These are phyloP conservation scores for Kodamaea arcana DNA, from an alignment of 1,139 yeast genomes.

Conservation along the genomic window DNA sequence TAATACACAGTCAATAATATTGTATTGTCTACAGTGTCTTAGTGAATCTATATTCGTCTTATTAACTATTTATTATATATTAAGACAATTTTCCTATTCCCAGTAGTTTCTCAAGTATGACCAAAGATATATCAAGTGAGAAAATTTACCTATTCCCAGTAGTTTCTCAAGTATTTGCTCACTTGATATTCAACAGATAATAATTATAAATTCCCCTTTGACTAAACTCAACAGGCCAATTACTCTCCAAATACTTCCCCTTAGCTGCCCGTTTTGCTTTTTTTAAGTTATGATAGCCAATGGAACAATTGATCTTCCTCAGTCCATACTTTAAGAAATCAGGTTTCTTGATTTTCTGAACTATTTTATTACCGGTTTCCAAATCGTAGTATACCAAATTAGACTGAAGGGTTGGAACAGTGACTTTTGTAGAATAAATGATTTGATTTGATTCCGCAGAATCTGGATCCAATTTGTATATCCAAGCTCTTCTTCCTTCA, in stretches of 20 bases:
- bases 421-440: constrained; percentile 15
- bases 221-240: constrained; percentile 60
- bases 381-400: constrained; percentile 55
- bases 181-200: constrained; percentile 49
- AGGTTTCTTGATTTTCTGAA: constrained; percentile 54
- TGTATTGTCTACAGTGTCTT: too few relatives aligned
- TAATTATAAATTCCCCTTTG: constrained; percentile 74
- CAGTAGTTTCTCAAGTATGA: too few relatives aligned
- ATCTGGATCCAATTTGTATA: constrained; percentile 47
- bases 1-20: too few relatives aligned
- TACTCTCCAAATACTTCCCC: constrained; percentile 37
- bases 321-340: constrained; percentile 60
- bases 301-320: constrained; percentile 55
- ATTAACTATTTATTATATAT: too few relatives aligned
- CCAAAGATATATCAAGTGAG: too few relatives aligned
- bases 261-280: constrained; percentile 29
- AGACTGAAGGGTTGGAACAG: constrained; percentile 9
- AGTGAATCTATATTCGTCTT: too few relatives aligned
- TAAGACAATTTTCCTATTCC: too few relatives aligned
- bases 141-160: too few relatives aligned
- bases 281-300: constrained; percentile 45
- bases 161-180: too few relatives aligned
- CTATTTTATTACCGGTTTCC: constrained; percentile 62
- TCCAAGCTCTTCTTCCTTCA: constrained; percentile 82
- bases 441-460: constrained; percentile 34